Evolutionary conservation across 192 early-diverging fungal species (phyloP), one percentile per base, ranked within the genome.

Genomic region (Funneliformis geosporum): DNA sequence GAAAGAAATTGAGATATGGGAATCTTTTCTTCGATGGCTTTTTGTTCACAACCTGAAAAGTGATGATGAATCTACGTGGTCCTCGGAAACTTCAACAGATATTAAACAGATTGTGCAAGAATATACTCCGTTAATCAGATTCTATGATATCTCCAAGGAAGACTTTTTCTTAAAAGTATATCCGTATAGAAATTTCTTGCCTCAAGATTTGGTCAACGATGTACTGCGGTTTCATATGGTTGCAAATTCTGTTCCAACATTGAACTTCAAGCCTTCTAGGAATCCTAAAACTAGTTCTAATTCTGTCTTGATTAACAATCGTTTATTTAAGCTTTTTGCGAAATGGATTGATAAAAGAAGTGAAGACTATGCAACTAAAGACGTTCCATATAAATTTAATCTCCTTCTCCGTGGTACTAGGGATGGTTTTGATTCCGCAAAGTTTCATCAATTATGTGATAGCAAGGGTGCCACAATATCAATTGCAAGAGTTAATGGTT

Each of bases 91-190:
- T 55, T 55, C 18, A 16, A 21, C 5, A 6, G 18, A 55, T 6
- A 16, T 55, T 16, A 21, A 55, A 55, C 50, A 21, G 18, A 21
- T 16, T 55, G 5, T 55, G 6, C 16, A 55, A 55, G 50, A 55
- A 55, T 55, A 14, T 18, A 18, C 18, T 55, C 66, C 66, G 11
- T 68, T 68, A 68, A 40, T 68, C 10, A 68, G 66, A 8, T 68
- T 68, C 39, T 68, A 39, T 40, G 28, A 68, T 40, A 68, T 68
- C 7, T n/a, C 66, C 14, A 28, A 16, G 23, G 66, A 40, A 68
- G 66, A 68, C 5, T 68, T 68, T 68, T 39, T 21, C 16, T 40
- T 39, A 68, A 68, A 68, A 21, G 66, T 68, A 21, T 68, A 40
- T 5, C 66, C 66, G 9, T 68, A 68, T 68, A 68, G 33, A 40